These are phyloP conservation scores for Diplodia mutila DNA, from an alignment of 2,329 filamentous ascomycete genomes.

Conservation along the genomic window DNA sequence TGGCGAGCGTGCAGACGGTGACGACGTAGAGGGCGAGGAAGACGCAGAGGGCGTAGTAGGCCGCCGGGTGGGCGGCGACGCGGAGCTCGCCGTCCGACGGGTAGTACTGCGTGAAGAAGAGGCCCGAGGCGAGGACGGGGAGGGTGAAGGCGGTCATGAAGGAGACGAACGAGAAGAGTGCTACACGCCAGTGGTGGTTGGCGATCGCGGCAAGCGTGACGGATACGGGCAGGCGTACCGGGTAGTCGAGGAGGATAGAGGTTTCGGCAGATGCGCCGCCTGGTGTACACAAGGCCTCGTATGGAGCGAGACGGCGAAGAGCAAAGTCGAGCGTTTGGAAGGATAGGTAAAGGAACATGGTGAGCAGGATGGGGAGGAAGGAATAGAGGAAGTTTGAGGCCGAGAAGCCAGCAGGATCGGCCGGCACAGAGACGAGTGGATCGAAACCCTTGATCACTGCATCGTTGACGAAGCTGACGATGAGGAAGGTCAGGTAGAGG, in stretches of 20 bases:
- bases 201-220: slow-evolving; percentile 60
- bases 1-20: slow-evolving; percentile 63
- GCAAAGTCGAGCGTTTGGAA: slow-evolving; percentile 70
- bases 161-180: slow-evolving; percentile 63
- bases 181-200: slow-evolving; percentile 69
- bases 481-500: slow-evolving; percentile 58
- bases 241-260: slow-evolving; percentile 72
- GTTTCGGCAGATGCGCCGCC: slow-evolving; percentile 65
- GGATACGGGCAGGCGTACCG: slow-evolving; percentile 66
- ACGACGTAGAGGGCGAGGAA: slow-evolving; percentile 71
- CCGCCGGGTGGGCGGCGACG: slow-evolving; percentile 72
- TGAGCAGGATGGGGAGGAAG: slow-evolving; percentile 71
- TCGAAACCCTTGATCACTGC: slow-evolving; percentile 71
- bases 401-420: slow-evolving; percentile 70
- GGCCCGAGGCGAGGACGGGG: slow-evolving; percentile 69
- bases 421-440: slow-evolving; percentile 66
- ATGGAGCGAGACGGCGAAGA: slow-evolving; percentile 69
- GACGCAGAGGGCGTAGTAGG: slow-evolving; percentile 72
- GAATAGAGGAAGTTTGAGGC: slow-evolving; percentile 86
- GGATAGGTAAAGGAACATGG: slow-evolving; percentile 67
- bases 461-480: slow-evolving; percentile 76
- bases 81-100: slow-evolving; percentile 37
- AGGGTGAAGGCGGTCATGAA: slow-evolving; percentile 61
- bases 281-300: slow-evolving; percentile 63
- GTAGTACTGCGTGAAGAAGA: slow-evolving; percentile 74